phyloP scores from a whole-genome alignment of 2,329 filamentous ascomycete species.

The Cladosporium velox region DNA sequence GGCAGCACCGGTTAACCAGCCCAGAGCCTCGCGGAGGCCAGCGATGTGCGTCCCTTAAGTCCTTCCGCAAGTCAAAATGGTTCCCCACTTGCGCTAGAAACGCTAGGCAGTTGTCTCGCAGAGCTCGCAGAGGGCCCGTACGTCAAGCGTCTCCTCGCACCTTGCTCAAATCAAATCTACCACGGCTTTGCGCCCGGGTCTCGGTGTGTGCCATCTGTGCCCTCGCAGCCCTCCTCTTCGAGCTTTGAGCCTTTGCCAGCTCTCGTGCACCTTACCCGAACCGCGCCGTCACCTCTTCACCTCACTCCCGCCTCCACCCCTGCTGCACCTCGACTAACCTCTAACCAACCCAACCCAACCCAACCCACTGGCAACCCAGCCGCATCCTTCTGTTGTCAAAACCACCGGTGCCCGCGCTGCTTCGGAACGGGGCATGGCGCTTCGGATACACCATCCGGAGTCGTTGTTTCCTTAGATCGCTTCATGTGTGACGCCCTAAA shows the following conservation, averaged over 20 bases:
- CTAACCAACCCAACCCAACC: background rate
- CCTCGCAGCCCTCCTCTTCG: background rate
- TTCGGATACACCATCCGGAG: slow-evolving; percentile 12
- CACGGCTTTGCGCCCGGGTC: slow-evolving; percentile 12
- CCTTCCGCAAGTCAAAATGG: slow-evolving; percentile 17
- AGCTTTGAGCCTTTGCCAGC: background rate
- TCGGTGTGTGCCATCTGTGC: slow-evolving; percentile 7
- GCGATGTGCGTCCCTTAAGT: slow-evolving; percentile 6
- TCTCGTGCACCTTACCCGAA: slow-evolving; percentile 12
- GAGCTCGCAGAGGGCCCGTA: background rate
- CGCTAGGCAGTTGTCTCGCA: slow-evolving; percentile 18
- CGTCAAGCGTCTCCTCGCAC: slow-evolving; percentile 12
- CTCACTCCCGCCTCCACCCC: slow-evolving; percentile 14
- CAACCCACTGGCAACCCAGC: background rate
- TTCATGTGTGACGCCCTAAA: slow-evolving; percentile 17
- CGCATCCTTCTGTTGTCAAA: slow-evolving; percentile 2
- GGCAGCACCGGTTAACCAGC: slow-evolving; percentile 3
- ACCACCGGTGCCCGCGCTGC: background rate
- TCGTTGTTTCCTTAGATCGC: slow-evolving; percentile 17
- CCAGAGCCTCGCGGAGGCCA: background rate
- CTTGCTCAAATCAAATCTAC: slow-evolving; percentile 15
- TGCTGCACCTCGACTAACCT: slow-evolving; percentile 7
- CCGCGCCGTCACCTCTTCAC: slow-evolving; percentile 12
- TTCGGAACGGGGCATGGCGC: slow-evolving; percentile 20
- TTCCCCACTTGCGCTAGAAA: slow-evolving; percentile 11